phyloP scores from a whole-genome alignment of 129 eudicot genomes.

The Centaurea solstitialis region DNA sequence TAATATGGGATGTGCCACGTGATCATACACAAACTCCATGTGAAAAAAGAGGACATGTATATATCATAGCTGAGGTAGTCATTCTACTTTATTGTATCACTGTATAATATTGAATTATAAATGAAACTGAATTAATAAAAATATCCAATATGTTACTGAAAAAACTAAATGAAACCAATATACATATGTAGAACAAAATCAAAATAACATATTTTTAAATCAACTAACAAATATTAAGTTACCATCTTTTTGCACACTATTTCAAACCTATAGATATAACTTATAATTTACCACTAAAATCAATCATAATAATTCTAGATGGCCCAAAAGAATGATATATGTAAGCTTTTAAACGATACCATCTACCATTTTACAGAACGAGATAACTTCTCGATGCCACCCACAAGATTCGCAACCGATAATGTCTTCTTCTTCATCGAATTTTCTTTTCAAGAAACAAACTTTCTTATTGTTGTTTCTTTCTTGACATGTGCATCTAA shows the following conservation, averaged over 20 bases:
- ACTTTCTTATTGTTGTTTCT: neutral
- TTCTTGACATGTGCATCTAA: constrained; percentile 19
- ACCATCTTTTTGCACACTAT: neutral
- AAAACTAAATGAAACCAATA: too few species aligned
- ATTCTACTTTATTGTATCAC: too few species aligned
- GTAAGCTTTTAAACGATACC: constrained; percentile 32
- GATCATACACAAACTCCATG: too few species aligned
- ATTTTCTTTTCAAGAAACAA: constrained; percentile 14
- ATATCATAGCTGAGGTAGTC: too few species aligned
- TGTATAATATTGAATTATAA: too few species aligned
- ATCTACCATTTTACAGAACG: constrained; percentile 40
- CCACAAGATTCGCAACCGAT: constrained; percentile 40
- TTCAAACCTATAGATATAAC: neutral
- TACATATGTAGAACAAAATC: neutral
- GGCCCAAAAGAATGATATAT: neutral
- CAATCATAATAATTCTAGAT: constrained; percentile 12
- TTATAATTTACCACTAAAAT: neutral
- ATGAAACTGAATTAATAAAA: too few species aligned
- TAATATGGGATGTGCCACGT: too few species aligned
- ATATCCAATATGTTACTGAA: too few species aligned
- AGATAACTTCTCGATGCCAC: constrained; percentile 42
- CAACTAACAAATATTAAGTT: neutral
- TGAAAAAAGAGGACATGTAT: too few species aligned
- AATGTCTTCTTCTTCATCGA: constrained; percentile 40
- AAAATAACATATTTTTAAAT: neutral